Evolutionary conservation across 176 grass and related monocot species (phyloP).

Genomic region (Phoenix dactylifera): DNA sequence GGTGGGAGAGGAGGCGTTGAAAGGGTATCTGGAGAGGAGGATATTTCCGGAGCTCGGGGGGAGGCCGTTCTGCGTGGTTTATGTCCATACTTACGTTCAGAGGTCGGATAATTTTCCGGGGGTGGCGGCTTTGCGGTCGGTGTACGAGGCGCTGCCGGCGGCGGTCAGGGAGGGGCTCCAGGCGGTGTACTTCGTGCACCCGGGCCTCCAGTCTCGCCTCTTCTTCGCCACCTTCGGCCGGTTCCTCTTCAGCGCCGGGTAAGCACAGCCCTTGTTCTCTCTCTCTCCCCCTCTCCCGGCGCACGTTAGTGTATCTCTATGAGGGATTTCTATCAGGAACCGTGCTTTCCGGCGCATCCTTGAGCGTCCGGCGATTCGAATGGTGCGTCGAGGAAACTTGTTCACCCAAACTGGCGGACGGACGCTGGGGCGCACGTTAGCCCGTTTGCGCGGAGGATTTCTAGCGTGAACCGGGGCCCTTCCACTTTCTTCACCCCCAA

Average conservation of each 20-base stretch:
- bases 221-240: conserved; percentile 77
- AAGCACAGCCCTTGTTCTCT: neutral
- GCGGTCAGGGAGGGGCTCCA: conserved; percentile 28
- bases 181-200: conserved; percentile 87
- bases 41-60: conserved; percentile 41
- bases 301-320: too few relatives aligned
- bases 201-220: conserved; percentile 69
- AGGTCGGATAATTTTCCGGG: conserved; percentile 64
- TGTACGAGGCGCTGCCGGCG: conserved; percentile 47
- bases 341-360: too few relatives aligned
- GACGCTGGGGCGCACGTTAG: too few relatives aligned
- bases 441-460: too few relatives aligned
- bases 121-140: conserved; percentile 44
- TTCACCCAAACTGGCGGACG: too few relatives aligned
- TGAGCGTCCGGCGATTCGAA: too few relatives aligned
- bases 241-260: conserved; percentile 80
- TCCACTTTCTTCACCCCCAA: too few relatives aligned
- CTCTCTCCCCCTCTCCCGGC: neutral
- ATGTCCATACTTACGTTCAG: conserved; percentile 59
- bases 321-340: too few relatives aligned
- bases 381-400: too few relatives aligned
- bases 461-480: too few relatives aligned
- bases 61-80: conserved; percentile 58
- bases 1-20: conserved; percentile 38
- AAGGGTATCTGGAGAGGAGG: conserved; percentile 24